phyloP scores from a whole-genome alignment of 352 stramenopile genomes.

The Phytophthora parvispora region DNA sequence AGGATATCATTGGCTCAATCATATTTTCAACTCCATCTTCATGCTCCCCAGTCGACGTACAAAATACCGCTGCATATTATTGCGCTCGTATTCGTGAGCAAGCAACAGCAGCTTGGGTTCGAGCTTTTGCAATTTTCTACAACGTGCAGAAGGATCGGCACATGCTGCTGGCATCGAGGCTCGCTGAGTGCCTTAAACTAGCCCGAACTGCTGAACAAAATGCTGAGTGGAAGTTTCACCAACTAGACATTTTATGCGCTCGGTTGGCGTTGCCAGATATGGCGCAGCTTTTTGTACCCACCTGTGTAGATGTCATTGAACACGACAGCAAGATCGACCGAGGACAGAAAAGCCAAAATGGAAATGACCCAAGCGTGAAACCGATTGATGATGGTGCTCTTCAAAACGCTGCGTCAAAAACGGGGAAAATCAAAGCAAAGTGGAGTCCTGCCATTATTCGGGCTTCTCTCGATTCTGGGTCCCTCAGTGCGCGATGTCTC shows the following conservation, averaged over 20 bases:
- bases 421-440: slow-evolving; percentile 67
- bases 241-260: slow-evolving; percentile 87
- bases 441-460: slow-evolving; percentile 69
- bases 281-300: slow-evolving; percentile 79
- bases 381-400: slow-evolving; percentile 76
- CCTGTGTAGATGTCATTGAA: slow-evolving; percentile 71
- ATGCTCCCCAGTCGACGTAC: slow-evolving; percentile 51
- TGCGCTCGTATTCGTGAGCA: slow-evolving; percentile 66
- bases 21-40: slow-evolving; percentile 42
- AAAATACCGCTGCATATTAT: slow-evolving; percentile 62
- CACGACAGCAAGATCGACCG: slow-evolving; percentile 39
- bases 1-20: slow-evolving; percentile 53
- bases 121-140: slow-evolving; percentile 85
- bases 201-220: slow-evolving; percentile 36
- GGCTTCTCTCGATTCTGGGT: slow-evolving; percentile 63
- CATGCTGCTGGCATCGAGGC: slow-evolving; percentile 58
- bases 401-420: slow-evolving; percentile 70
- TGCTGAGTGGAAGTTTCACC: slow-evolving; percentile 65
- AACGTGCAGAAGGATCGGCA: slow-evolving; percentile 66
- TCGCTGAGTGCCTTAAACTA: slow-evolving; percentile 68
- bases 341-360: slow-evolving; percentile 30
- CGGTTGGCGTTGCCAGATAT: slow-evolving; percentile 81
- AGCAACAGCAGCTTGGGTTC: slow-evolving; percentile 75
- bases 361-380: slow-evolving; percentile 39
- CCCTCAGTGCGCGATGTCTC: slow-evolving; percentile 73